Conservation (phyloP, 768 basidiomycete genomes). For the Suillus hirtellus region DNA sequence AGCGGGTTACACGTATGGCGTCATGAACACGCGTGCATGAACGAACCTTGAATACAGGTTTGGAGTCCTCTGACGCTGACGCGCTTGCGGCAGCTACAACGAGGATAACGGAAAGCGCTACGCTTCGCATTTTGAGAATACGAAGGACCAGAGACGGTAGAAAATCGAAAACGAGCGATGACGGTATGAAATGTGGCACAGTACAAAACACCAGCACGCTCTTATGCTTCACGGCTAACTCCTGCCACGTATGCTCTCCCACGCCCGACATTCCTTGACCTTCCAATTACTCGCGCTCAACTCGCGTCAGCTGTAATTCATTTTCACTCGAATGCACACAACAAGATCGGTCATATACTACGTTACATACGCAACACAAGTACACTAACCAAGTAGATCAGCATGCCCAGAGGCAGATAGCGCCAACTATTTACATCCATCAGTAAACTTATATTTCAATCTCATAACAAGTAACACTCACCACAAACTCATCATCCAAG, state of each 20-base stretch:
- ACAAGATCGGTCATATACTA: conserved; percentile 13
- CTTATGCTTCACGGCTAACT: conserved; percentile 36
- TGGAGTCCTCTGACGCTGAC: conserved; percentile 59
- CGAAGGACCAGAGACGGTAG: conserved; percentile 61
- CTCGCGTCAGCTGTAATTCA: background rate
- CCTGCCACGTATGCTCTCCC: conserved; percentile 8
- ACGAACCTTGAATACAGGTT: conserved; percentile 70
- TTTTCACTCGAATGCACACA: conserved; percentile 26
- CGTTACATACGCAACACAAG: conserved; percentile 11
- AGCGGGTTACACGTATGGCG: conserved; percentile 13
- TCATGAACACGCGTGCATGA: conserved; percentile 5
- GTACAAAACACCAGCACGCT: conserved; percentile 23
- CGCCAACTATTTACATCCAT: conserved; percentile 60
- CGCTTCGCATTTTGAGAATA: conserved; percentile 76
- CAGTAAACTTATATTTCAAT: conserved; percentile 8
- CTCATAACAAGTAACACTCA: conserved; percentile 39
- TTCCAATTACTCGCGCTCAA: background rate
- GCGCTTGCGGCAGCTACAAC: conserved; percentile 60
- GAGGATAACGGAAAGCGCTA: conserved; percentile 75
- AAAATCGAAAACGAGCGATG: conserved; percentile 38
- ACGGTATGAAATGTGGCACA: conserved; percentile 29
- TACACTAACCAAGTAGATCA: conserved; percentile 72
- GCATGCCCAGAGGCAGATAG: conserved; percentile 96
- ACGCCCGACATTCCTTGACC: conserved; percentile 4
- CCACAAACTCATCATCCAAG: conserved; percentile 95